These are phyloP conservation scores for Cladosporium cucumerinum DNA, from an alignment of 2,329 filamentous ascomycete species.

Conservation along the genomic window DNA sequence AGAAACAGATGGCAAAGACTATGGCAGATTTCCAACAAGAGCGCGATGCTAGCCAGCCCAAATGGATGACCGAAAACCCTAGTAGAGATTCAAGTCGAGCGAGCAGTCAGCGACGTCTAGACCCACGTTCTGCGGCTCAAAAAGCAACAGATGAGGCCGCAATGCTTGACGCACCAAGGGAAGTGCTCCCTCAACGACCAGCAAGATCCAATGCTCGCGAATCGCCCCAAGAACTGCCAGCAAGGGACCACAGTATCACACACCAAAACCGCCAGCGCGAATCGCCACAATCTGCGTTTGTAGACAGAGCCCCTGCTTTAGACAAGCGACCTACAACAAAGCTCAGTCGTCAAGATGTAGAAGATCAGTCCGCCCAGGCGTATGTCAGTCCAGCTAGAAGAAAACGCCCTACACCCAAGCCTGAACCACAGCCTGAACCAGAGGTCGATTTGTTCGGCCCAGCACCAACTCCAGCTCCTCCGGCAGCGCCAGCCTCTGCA, in stretches of 20 bases:
- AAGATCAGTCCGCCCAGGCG: slow-evolving; percentile 76
- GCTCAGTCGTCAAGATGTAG: slow-evolving; percentile 68
- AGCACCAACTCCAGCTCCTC: slow-evolving; percentile 18
- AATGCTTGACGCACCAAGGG: slow-evolving; percentile 66
- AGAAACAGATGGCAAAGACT: slow-evolving; percentile 88
- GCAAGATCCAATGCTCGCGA: slow-evolving; percentile 30
- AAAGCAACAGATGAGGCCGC: slow-evolving; percentile 58
- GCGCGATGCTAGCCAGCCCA: slow-evolving; percentile 75
- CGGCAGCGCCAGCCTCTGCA: not conserved
- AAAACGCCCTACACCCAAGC: slow-evolving; percentile 60
- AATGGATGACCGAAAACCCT: slow-evolving; percentile 82
- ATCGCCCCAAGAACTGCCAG: slow-evolving; percentile 17
- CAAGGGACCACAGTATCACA: slow-evolving; percentile 28
- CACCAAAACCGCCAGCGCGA: slow-evolving; percentile 37
- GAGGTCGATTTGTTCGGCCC: slow-evolving; percentile 37
- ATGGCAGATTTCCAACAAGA: slow-evolving; percentile 81
- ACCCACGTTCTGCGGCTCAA: slow-evolving; percentile 20
- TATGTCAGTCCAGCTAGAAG: slow-evolving; percentile 85
- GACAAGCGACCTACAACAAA: slow-evolving; percentile 47
- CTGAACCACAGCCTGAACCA: slow-evolving; percentile 28
- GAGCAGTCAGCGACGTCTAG: slow-evolving; percentile 30
- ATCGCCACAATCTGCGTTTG: slow-evolving; percentile 39
- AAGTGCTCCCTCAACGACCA: slow-evolving; percentile 51
- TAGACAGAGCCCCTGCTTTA: slow-evolving; percentile 37
- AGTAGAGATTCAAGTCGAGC: slow-evolving; percentile 28